Evolutionary conservation across 2,329 filamentous ascomycete species (phyloP).

Genomic region (Colletotrichum zoysiae): DNA sequence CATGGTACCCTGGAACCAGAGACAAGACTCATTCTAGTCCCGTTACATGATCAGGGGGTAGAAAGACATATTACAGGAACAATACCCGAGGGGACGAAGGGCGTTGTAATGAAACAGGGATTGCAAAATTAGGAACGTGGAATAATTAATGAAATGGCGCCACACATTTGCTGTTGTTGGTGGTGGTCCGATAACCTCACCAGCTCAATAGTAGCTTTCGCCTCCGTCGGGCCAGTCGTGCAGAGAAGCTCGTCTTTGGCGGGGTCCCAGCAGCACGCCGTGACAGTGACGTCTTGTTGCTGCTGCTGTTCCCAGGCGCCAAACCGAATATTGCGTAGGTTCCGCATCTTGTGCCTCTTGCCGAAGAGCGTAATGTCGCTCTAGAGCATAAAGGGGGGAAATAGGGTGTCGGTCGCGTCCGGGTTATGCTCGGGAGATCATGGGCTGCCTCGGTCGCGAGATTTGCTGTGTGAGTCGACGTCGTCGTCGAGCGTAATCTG

Average conservation of each 20-base stretch:
- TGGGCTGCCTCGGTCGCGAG: conserved; percentile 16
- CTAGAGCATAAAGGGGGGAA: conserved; percentile 13
- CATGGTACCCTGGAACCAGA: not conserved
- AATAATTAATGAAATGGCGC: conserved; percentile 37
- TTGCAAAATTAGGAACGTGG: not conserved
- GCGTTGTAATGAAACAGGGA: conserved; percentile 3
- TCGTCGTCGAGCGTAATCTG: not conserved
- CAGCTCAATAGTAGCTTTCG: conserved; percentile 80
- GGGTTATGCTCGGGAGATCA: conserved; percentile 19
- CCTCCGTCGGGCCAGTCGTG: conserved; percentile 83
- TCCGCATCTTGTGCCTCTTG: conserved; percentile 74
- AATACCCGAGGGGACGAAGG: not conserved
- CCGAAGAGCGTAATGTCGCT: conserved; percentile 11
- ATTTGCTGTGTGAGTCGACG: conserved; percentile 28
- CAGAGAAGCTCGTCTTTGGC: conserved; percentile 82
- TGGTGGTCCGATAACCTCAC: conserved; percentile 63
- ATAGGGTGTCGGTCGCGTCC: not conserved
- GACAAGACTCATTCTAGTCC: not conserved
- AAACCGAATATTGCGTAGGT: conserved; percentile 83
- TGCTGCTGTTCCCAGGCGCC: conserved; percentile 68
- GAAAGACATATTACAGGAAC: not conserved
- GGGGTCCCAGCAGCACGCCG: conserved; percentile 88
- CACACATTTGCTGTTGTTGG: conserved; percentile 54
- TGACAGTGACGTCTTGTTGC: conserved; percentile 63
- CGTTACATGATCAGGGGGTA: not conserved